Percentiles rank a stretch among this genome's conserved stretches.
Evolutionary conservation across 1,284 basidiomycete genomes (phyloP).

Genomic region (Bondarzewia mesenterica): DNA sequence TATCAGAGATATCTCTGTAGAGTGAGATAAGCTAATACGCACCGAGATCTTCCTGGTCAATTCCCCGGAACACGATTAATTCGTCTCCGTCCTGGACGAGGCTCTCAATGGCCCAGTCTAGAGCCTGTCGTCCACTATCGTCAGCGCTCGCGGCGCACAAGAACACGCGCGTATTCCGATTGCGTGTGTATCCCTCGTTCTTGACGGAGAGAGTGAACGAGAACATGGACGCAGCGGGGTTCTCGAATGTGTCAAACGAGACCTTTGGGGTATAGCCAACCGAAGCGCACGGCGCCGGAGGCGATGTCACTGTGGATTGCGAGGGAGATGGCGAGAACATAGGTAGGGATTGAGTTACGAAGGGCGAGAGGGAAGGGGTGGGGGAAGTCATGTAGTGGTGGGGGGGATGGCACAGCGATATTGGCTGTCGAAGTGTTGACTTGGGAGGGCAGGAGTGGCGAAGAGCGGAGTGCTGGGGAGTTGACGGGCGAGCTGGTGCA

Average conservation of each 20-base stretch:
- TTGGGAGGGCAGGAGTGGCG: slow-evolving; percentile 12
- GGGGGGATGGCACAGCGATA: neutral
- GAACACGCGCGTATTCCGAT: slow-evolving; percentile 81
- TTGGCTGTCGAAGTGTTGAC: neutral
- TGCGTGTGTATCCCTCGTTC: slow-evolving; percentile 75
- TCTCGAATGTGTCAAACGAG: slow-evolving; percentile 49
- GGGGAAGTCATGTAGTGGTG: neutral
- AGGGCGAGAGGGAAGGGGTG: slow-evolving; percentile 6
- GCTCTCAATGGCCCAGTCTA: slow-evolving; percentile 85
- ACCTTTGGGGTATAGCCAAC: slow-evolving; percentile 77
- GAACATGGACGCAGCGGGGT: slow-evolving; percentile 31
- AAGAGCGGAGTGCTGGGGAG: slow-evolving; percentile 10
- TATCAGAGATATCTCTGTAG: neutral
- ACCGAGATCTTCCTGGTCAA: slow-evolving; percentile 82
- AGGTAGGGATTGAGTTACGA: neutral
- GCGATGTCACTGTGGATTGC: slow-evolving; percentile 1
- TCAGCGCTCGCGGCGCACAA: slow-evolving; percentile 87
- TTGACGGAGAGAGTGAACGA: slow-evolving; percentile 76
- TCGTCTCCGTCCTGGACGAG: slow-evolving; percentile 93
- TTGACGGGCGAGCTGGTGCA: slow-evolving; percentile 14
- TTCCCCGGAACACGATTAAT: slow-evolving; percentile 84
- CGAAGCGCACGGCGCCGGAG: slow-evolving; percentile 20
- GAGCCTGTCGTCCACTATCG: slow-evolving; percentile 76
- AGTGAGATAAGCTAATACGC: slow-evolving; percentile 15
- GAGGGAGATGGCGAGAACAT: neutral